A percentile compares a stretch with the other conserved stretches of the same genome.
Evolutionary conservation across 176 grass and related monocot genomes (phyloP).

Genomic region (Melocanna baccifera): DNA sequence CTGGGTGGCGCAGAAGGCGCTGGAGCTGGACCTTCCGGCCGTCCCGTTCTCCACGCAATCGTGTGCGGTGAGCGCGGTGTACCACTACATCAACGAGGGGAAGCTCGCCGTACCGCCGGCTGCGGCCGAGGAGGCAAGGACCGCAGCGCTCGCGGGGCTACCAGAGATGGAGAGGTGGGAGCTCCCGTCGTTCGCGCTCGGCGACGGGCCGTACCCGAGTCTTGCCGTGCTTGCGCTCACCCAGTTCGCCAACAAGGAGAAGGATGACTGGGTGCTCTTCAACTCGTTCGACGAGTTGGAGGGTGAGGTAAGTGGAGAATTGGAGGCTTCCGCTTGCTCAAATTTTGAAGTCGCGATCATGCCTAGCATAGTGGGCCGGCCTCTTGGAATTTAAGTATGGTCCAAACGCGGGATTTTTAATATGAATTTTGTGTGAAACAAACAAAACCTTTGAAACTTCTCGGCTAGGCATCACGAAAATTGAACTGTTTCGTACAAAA

Average conservation of each 20-base stretch:
- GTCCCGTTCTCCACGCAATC: slow-evolving; percentile 65
- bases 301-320: slow-evolving; percentile 36
- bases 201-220: slow-evolving; percentile 23
- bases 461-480: no score
- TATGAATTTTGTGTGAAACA: no score
- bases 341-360: not conserved
- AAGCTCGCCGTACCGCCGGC: slow-evolving; percentile 11
- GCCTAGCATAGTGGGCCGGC: not conserved
- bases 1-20: slow-evolving; percentile 38
- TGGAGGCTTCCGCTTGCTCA: not conserved
- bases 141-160: slow-evolving; percentile 16
- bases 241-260: slow-evolving; percentile 36
- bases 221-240: slow-evolving; percentile 27
- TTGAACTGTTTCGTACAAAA: no score
- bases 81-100: slow-evolving; percentile 42
- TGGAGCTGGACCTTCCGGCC: not conserved
- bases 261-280: slow-evolving; percentile 57
- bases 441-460: no score
- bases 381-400: no score
- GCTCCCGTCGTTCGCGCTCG: slow-evolving; percentile 50
- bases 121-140: not conserved
- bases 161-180: slow-evolving; percentile 57
- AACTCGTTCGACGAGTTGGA: slow-evolving; percentile 77
- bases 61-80: slow-evolving; percentile 54
- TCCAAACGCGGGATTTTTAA: not conserved